Base-by-base conservation (phyloP, 331 rosid genomes). In the Prunus yedoensis region DNA sequence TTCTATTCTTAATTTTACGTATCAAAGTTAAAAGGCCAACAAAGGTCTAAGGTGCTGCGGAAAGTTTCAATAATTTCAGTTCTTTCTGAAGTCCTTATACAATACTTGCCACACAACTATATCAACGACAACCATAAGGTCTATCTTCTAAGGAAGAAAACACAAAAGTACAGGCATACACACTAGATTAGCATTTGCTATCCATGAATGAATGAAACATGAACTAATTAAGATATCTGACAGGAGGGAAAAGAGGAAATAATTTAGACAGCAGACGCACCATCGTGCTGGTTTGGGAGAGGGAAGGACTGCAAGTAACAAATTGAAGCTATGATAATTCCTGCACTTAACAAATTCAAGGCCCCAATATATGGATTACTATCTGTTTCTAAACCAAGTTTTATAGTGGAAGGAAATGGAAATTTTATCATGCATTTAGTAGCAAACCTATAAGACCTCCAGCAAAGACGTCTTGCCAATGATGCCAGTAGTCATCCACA, bases 281-380 rank as follows among this genome's bases (percentile, higher is more conserved):
- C 83, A 25, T 74, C 66, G 6, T 21, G 30, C 56, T 69, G 53
- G 68, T 74, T 38, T 50, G 84, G 84, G 21, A 47, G 50, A 17
- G 84, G 84, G 64, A 80, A 80, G 66, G 74, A 75, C 21, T 80
- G 84, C 63, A 80, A 75, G 77, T 80, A 80, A 52, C 77, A 80
- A 61, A 80, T 16, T 3, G 80, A 68, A 69, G 73, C 51, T 0
- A 69, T 53, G 50, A 23, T 14, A 25, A 43, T 12, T 43, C 84
- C 84, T 80, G 84, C 53, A 70, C 17, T 57, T 12, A 25, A 43
- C 68, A 68, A 67, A 54, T 54, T 1, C 10, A 66, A 46, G 30
- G 58, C 20, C 25, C 27, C 41, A 69, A 21, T 28, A 69, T 21
- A 54, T n/a, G 17, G 51, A 65, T 73, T 72, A 57, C 38, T 12